Base-by-base conservation (phyloP, 768 basidiomycete species). In the Tulasnella sp. region DNA sequence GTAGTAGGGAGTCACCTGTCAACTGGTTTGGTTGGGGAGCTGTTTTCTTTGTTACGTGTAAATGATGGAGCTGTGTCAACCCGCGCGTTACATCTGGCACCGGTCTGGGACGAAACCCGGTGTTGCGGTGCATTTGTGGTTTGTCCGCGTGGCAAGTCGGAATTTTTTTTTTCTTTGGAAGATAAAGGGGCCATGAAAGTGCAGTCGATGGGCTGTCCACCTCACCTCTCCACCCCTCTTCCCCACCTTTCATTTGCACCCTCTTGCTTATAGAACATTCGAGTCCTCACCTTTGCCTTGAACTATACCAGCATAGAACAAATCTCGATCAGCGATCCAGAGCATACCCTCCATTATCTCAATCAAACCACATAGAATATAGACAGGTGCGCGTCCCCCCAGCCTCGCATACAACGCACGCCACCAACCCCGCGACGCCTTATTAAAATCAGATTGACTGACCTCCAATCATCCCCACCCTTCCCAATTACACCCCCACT, bases 401-500 rank as follows among this genome's bases (percentile, higher is more conserved):
- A 46, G 22, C 21, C 46, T 45, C 12, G 21, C 21, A 15, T 49
- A 29, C 24, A n/a, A 22, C 27, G n/a, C 53, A 22, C 53, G n/a
- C 29, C 22, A 38, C 5, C 34, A 38, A 5, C 34, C 34, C 15
- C 34, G 34, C 34, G 7, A 38, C 34, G 7, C 34, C 34, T 15
- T 15, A 38, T 38, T 59, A 51, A 67, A 67, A 64, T 66, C 66
- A 69, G 34, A 38, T 38, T 38, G 34, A 38, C 34, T 38, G 34
- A 38, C 34, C 5, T 38, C 34, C 15, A 38, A 5, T 15, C 34
- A 5, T 5, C 34, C 5, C 34, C 34, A 38, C 42, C 44, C 52
- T 58, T 58, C 15, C 58, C 53, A 38, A 7, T 38, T 62, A 15
- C 38, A 27, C 56, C 21, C 42, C 41, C 30, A 78, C 78, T 63